Percentiles rank a stretch among this genome's conserved stretches.
These are phyloP conservation scores for Entelexis sorbosivorans DNA, from an alignment of 1,139 yeast species.

Conservation along the genomic window DNA sequence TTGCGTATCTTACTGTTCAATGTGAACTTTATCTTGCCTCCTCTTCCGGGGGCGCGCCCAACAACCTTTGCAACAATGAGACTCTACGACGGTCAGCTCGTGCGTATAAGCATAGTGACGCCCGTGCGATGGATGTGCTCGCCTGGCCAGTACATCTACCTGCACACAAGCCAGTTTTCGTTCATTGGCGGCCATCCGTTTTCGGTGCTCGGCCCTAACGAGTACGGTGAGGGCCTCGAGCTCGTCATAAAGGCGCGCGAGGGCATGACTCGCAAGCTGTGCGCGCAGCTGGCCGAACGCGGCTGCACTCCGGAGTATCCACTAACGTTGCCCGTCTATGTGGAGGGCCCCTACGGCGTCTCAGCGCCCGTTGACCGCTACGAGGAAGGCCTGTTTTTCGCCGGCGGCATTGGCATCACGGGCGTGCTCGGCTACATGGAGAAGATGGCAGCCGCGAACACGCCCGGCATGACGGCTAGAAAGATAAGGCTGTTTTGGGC, in stretches of 20 bases:
- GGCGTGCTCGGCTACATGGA: slow-evolving; percentile 37
- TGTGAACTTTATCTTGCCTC: slow-evolving; percentile 30
- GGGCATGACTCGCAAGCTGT: slow-evolving; percentile 29
- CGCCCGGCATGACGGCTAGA: not conserved
- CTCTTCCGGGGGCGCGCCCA: slow-evolving; percentile 26
- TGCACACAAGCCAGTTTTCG: slow-evolving; percentile 40
- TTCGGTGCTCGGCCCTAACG: slow-evolving; percentile 38
- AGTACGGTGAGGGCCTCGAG: slow-evolving; percentile 32
- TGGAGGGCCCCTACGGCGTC: slow-evolving; percentile 60
- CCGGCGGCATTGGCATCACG: slow-evolving; percentile 73
- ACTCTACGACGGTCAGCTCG: slow-evolving; percentile 28
- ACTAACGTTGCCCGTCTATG: slow-evolving; percentile 32
- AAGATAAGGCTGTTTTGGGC: slow-evolving; percentile 20
- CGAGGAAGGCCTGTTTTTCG: slow-evolving; percentile 44
- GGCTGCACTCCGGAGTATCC: slow-evolving; percentile 25
- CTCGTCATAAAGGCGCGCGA: slow-evolving; percentile 32
- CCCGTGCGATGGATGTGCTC: slow-evolving; percentile 35
- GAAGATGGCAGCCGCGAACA: slow-evolving; percentile 18
- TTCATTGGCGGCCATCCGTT: slow-evolving; percentile 57
- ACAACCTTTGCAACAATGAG: slow-evolving; percentile 34
- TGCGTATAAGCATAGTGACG: slow-evolving; percentile 28
- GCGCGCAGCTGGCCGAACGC: slow-evolving; percentile 21
- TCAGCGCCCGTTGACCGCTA: slow-evolving; percentile 44
- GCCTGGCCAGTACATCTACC: slow-evolving; percentile 57
- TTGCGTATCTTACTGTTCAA: slow-evolving; percentile 35